These are phyloP conservation scores for Neofusicoccum cordaticola DNA, from an alignment of 2,329 filamentous ascomycete genomes.

Conservation along the genomic window DNA sequence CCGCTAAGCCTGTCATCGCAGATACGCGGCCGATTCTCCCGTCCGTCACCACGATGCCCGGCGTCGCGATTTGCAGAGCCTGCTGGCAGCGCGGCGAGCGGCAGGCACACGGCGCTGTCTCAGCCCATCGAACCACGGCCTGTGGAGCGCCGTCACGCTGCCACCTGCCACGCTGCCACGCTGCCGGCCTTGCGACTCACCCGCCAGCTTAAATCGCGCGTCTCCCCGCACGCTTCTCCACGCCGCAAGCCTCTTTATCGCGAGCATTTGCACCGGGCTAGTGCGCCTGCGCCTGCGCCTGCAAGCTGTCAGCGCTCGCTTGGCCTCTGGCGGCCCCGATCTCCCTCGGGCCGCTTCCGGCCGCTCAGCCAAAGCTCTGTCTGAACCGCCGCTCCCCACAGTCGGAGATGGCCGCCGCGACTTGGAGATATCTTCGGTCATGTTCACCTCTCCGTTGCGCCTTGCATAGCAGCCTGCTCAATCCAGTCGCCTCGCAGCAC, in stretches of 20 bases:
- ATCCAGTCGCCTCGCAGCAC: background rate
- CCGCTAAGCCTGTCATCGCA: background rate
- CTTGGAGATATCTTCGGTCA: background rate
- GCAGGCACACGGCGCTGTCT: background rate
- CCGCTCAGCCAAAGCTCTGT: background rate
- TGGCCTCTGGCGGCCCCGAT: background rate
- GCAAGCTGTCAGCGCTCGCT: background rate
- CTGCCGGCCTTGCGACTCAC: background rate
- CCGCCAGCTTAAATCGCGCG: background rate
- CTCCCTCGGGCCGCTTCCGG: constrained; percentile 10
- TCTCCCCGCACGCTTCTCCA: background rate
- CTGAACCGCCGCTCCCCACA: background rate
- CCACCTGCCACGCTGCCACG: too few species aligned
- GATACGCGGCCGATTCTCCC: background rate
- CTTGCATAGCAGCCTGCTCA: background rate
- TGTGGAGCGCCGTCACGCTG: too few species aligned
- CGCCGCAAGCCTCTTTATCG: background rate
- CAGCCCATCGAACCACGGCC: background rate
- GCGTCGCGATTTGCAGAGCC: background rate
- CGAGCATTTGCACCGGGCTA: background rate
- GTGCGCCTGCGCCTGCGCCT: background rate
- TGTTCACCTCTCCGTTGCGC: background rate
- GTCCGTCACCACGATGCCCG: background rate
- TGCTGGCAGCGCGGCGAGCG: background rate
- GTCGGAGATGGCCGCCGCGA: background rate